Conservation (phyloP, 768 basidiomycete species). For the Trametes cinnabarina region DNA sequence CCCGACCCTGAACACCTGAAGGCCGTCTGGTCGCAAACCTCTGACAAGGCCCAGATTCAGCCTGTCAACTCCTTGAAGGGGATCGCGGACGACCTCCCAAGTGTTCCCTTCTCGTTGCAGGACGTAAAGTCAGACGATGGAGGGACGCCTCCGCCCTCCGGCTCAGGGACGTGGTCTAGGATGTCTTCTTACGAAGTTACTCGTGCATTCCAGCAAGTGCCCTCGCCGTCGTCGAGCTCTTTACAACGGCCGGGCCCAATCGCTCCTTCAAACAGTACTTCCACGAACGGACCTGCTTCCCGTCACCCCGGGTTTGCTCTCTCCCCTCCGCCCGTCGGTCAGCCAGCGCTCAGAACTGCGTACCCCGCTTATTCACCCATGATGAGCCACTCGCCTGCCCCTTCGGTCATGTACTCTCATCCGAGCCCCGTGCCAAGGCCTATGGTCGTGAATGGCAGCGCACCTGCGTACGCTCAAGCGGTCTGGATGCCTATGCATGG, state of each 20-base stretch:
- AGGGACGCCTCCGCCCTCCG: conserved; percentile 69
- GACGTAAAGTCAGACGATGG: conserved; percentile 88
- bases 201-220: conserved; percentile 85
- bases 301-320: conserved; percentile 20
- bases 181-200: conserved; percentile 84
- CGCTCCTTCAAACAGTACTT: conserved; percentile 9
- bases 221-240: conserved; percentile 52
- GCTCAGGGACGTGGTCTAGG: conserved; percentile 56
- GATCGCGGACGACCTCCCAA: conserved; percentile 78
- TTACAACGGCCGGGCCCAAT: conserved; percentile 40
- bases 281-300: conserved; percentile 15
- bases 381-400: conserved; percentile 69
- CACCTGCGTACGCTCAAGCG: conserved; percentile 57
- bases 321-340: conserved; percentile 39
- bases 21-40: conserved; percentile 79
- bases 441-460: conserved; percentile 61
- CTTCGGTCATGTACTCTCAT: conserved; percentile 63
- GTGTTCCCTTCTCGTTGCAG: conserved; percentile 76
- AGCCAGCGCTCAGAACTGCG: conserved; percentile 49
- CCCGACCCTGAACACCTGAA: conserved; percentile 85
- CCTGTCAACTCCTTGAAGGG: conserved; percentile 79
- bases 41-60: conserved; percentile 64
- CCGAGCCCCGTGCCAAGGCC: conserved; percentile 63
- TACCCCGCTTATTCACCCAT: conserved; percentile 69
- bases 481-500: conserved; percentile 63